Conservation (phyloP, 768 basidiomycete species). For the Hortiboletus flavorubellus region DNA sequence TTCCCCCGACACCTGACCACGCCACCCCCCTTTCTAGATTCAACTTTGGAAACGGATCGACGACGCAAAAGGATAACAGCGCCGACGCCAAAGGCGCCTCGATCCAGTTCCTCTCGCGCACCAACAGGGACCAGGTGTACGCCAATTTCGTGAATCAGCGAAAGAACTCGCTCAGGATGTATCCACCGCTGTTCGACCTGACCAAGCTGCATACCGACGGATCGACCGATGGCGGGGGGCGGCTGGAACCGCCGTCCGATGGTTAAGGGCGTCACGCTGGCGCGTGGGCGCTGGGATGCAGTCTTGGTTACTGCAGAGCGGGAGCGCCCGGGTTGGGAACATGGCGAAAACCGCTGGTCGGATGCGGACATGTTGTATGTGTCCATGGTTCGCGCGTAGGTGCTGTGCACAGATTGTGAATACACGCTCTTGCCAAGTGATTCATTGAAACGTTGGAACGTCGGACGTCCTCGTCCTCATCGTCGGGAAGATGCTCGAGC, state of each 20-base stretch:
- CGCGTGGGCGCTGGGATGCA: too few relatives aligned
- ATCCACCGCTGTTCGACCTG: conserved; percentile 25
- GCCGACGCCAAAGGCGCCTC: conserved; percentile 29
- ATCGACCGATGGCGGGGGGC: conserved; percentile 18
- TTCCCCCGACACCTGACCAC: neutral
- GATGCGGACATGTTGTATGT: too few relatives aligned
- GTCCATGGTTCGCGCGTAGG: too few relatives aligned
- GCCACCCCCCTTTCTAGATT: conserved; percentile 25
- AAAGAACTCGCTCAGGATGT: conserved; percentile 12
- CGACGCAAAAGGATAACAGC: neutral
- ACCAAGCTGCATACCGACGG: conserved; percentile 19
- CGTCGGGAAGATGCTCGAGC: too few relatives aligned
- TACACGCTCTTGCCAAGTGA: too few relatives aligned
- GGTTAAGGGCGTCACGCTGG: neutral
- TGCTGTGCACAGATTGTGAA: too few relatives aligned
- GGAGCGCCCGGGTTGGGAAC: too few relatives aligned
- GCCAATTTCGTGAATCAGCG: conserved; percentile 22
- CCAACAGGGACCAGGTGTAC: conserved; percentile 34
- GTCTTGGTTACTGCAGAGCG: too few relatives aligned
- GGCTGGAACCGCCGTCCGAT: conserved; percentile 11
- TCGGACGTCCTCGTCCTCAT: too few relatives aligned
- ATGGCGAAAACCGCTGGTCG: too few relatives aligned
- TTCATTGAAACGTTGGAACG: too few relatives aligned
- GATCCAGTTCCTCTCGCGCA: conserved; percentile 40
- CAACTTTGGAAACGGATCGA: conserved; percentile 39